Percentiles rank a stretch among this genome's conserved stretches.
phyloP scores from a whole-genome alignment of 148 eudicot species.

The Bassia scoparia region DNA sequence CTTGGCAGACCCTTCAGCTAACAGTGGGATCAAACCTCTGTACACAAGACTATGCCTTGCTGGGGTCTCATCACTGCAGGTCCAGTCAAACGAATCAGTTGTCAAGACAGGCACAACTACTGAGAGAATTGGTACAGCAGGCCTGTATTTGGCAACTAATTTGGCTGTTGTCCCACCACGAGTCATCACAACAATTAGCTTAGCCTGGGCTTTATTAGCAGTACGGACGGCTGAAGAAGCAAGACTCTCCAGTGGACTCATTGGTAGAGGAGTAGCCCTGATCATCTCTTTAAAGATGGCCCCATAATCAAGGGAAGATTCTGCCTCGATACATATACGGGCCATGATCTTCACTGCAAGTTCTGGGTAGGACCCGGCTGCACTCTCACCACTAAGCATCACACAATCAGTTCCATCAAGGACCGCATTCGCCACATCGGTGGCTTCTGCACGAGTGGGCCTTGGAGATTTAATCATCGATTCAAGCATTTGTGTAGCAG shows the following conservation, averaged over 20 bases:
- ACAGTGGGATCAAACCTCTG: slow-evolving; percentile 66
- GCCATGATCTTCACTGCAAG: slow-evolving; percentile 83
- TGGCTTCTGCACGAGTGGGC: slow-evolving; percentile 83
- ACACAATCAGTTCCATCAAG: slow-evolving; percentile 86
- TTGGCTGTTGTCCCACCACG: slow-evolving; percentile 93
- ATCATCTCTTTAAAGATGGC: slow-evolving; percentile 67
- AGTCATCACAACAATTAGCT: slow-evolving; percentile 77
- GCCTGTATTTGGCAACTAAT: slow-evolving; percentile 72
- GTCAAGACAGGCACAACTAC: slow-evolving; percentile 74
- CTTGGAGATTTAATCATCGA: slow-evolving; percentile 76
- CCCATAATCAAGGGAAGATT: slow-evolving; percentile 66
- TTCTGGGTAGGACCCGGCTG: slow-evolving; percentile 87
- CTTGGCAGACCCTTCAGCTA: slow-evolving; percentile 88
- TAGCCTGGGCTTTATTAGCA: slow-evolving; percentile 76
- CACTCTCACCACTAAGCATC: slow-evolving; percentile 81
- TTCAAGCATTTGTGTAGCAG: slow-evolving; percentile 88
- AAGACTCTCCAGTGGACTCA: slow-evolving; percentile 84
- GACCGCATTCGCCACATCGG: slow-evolving; percentile 77
- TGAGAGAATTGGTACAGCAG: slow-evolving; percentile 70
- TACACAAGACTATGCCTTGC: slow-evolving; percentile 71
- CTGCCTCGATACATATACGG: slow-evolving; percentile 76
- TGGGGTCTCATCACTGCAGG: slow-evolving; percentile 66
- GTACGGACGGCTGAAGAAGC: slow-evolving; percentile 87
- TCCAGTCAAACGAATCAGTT: slow-evolving; percentile 64
- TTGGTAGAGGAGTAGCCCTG: slow-evolving; percentile 67